Conservation (phyloP, 2,329 filamentous ascomycete species). For the Emergomyces africanus region DNA sequence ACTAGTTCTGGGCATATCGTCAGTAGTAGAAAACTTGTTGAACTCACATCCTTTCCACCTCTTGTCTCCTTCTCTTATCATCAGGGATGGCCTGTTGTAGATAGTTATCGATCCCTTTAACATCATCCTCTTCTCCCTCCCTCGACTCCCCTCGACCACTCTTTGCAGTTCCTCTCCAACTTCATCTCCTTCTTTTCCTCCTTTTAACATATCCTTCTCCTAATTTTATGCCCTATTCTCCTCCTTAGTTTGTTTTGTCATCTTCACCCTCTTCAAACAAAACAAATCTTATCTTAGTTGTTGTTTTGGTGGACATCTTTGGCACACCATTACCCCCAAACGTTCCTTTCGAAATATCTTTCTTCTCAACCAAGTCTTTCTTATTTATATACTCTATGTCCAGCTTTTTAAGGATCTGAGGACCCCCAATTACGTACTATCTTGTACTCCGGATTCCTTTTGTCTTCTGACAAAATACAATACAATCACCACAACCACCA, state of each 20-base stretch:
- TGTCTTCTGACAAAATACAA: not conserved
- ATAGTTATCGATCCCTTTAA: constrained; percentile 1
- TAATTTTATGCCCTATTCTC: too few species aligned
- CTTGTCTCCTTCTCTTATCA: too few species aligned
- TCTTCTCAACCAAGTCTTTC: not conserved
- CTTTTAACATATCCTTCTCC: constrained; percentile 40
- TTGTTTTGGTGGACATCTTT: constrained; percentile 8
- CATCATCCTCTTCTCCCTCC: constrained; percentile 4
- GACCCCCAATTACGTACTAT: constrained; percentile 3
- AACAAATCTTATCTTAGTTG: constrained; percentile 12
- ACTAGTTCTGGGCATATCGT: not conserved
- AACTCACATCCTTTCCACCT: not conserved
- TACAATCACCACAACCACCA: not conserved
- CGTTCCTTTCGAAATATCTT: constrained; percentile 1
- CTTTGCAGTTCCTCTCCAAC: constrained; percentile 6
- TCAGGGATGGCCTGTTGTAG: not conserved
- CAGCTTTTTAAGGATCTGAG: constrained; percentile 1
- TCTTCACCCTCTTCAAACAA: not conserved
- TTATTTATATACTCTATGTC: not conserved
- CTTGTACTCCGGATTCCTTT: not conserved
- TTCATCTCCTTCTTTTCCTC: constrained; percentile 5
- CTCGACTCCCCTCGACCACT: constrained; percentile 10
- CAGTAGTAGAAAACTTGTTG: not conserved
- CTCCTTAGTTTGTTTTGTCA: not conserved
- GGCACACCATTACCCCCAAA: not conserved